Evolutionary conservation across 495 filamentous ascomycete genomes (phyloP), one percentile per base, ranked within the genome.

Genomic region (Cetradonia linearis): DNA sequence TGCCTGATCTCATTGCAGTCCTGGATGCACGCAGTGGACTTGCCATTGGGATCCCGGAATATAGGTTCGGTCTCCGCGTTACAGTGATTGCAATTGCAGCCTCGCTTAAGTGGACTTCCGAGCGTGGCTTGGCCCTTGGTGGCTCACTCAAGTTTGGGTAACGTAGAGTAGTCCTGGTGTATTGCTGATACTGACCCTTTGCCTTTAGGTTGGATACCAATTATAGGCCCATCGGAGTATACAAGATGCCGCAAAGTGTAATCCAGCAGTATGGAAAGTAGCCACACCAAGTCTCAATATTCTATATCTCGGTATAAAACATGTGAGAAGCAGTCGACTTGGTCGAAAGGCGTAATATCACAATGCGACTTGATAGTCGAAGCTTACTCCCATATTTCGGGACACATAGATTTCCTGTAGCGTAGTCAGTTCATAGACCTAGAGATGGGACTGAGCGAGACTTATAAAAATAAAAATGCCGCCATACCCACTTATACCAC

Each of bases 1-100:
- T 83, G 16, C 82, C 83, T 0, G 83, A 86, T 63, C 68, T 86
- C 1, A 82, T 86, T 60, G 70, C 75, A 9, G 75, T 85, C 10
- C 74, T 86, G 30, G 82, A 86, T 59, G 74, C 77, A 9, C 77
- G 78, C 58, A 83, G 78, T 34, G 83, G 83, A 31, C 75, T 77
- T 53, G 80, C 81, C 0, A 71, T 86, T 2, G 83, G 82, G 7
- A 79, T 81, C 7, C 77, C 81, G 1, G 83, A 86, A 65, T 85
- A 81, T 67, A 67, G 77, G 18, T 85, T 83, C 61, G 83, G 83
- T 0, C 65, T 83, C 47, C 69, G 78, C 50, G 81, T 85, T 7
- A 72, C 74, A 14, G 78, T 84, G 0, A 66, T 84, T 13, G 81
- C 76, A 3, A 78, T 86, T 56, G 73, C 78, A 2, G 78, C 77